Evolutionary conservation across 129 eudicot genomes (phyloP).

Genomic region (Helianthus tuberosus): DNA sequence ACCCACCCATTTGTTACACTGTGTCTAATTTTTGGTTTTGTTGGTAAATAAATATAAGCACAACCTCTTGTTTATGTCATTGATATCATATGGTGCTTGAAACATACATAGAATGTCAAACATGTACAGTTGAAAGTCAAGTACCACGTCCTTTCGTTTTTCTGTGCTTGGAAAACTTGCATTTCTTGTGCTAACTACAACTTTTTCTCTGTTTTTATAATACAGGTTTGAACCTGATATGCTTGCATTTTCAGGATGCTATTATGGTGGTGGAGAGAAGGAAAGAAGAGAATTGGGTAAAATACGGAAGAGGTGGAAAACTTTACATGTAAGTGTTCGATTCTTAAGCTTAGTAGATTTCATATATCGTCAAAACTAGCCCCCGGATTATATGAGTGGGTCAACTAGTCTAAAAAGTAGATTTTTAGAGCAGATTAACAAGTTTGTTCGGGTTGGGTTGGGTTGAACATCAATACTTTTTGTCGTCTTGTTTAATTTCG

Average conservation of each 20-base stretch:
- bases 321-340: slow-evolving; percentile 73
- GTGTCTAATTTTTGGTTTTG: slow-evolving; percentile 3
- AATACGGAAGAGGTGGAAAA: slow-evolving; percentile 89
- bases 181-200: slow-evolving; percentile 35
- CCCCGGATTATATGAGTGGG: background rate
- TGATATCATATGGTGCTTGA: slow-evolving; percentile 21
- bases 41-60: slow-evolving; percentile 15
- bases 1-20: background rate
- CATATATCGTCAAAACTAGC: background rate
- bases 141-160: background rate
- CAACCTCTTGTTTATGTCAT: background rate
- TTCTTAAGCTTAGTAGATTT: slow-evolving; percentile 15
- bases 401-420: background rate
- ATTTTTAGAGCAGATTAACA: background rate
- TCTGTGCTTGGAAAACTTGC: slow-evolving; percentile 11
- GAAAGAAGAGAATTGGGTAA: slow-evolving; percentile 76
- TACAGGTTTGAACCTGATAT: slow-evolving; percentile 97
- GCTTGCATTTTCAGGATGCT: slow-evolving; percentile 99
- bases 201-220: slow-evolving; percentile 16
- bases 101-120: slow-evolving; percentile 9
- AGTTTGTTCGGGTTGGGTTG: background rate
- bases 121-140: background rate
- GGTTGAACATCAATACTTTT: background rate
- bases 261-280: slow-evolving; percentile 92
- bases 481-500: background rate